phyloP scores from a whole-genome alignment of 352 stramenopile genomes.

The Globisporangium emineosum region DNA sequence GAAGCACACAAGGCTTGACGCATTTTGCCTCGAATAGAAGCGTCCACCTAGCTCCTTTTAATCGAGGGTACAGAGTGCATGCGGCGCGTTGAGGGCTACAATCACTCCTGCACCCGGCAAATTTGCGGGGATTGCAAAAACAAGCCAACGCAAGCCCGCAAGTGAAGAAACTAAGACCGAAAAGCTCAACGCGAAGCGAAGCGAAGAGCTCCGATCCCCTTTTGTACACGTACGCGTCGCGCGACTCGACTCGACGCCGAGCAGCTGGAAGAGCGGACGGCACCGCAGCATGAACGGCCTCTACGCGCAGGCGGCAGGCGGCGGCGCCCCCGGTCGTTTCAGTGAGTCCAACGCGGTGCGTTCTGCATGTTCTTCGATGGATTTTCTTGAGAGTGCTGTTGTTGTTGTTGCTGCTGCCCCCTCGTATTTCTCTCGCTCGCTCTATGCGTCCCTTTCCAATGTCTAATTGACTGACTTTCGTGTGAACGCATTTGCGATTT shows the following conservation, averaged over 20 bases:
- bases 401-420: background rate
- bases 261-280: background rate
- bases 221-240: background rate
- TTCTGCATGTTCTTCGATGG: background rate
- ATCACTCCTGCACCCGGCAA: background rate
- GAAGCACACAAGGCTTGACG: no score
- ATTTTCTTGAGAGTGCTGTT: slow-evolving; percentile 2
- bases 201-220: background rate
- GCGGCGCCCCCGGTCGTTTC: slow-evolving; percentile 4
- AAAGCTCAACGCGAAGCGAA: background rate
- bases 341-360: slow-evolving; percentile 12
- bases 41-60: no score
- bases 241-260: background rate
- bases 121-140: background rate
- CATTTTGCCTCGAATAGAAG: no score
- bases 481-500: background rate
- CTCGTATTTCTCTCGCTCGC: background rate
- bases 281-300: background rate
- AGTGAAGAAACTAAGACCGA: background rate
- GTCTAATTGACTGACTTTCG: background rate
- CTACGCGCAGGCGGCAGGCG: slow-evolving; percentile 8
- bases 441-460: background rate
- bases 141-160: no score
- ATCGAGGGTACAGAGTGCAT: no score
- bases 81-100: no score